Percentiles rank a stretch among this genome's conserved stretches.
phyloP scores from a whole-genome alignment of 306 rosid species.

The Carpinus viminea region DNA sequence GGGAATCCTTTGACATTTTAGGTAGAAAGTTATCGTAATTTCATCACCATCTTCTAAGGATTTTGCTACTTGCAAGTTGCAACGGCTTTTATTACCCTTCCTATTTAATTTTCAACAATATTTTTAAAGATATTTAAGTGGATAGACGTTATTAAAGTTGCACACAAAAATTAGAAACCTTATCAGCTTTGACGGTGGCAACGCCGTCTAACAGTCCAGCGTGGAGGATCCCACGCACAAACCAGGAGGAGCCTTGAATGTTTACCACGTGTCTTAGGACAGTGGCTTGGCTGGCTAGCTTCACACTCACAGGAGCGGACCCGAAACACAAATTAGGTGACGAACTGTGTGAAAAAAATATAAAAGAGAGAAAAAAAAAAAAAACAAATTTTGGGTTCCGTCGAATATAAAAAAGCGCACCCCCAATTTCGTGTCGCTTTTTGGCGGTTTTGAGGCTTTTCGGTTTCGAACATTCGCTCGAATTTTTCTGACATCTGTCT shows the following conservation, averaged over 20 bases:
- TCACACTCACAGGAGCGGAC: constrained; percentile 15
- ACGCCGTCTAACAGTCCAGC: not conserved
- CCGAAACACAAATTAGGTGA: constrained; percentile 41
- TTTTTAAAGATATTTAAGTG: no score
- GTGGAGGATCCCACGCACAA: constrained; percentile 16
- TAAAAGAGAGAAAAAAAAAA: not conserved
- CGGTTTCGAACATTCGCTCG: constrained; percentile 61
- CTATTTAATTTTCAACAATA: no score
- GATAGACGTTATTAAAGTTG: no score
- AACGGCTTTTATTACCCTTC: no score
- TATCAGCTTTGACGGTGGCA: not conserved
- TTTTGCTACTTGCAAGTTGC: no score
- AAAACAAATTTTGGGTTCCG: constrained; percentile 38
- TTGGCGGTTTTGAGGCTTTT: constrained; percentile 67
- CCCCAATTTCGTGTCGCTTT: constrained; percentile 46
- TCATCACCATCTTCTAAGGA: no score
- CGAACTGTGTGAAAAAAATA: constrained; percentile 5
- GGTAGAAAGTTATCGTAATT: no score
- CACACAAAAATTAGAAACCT: not conserved
- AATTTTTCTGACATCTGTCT: constrained; percentile 29
- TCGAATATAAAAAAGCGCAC: constrained; percentile 32
- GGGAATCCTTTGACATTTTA: no score
- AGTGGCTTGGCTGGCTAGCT: no score
- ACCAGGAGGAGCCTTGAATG: not conserved
- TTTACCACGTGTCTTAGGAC: not conserved